Base-by-base conservation (phyloP, 306 rosid species). In the Quillaja saponaria region DNA sequence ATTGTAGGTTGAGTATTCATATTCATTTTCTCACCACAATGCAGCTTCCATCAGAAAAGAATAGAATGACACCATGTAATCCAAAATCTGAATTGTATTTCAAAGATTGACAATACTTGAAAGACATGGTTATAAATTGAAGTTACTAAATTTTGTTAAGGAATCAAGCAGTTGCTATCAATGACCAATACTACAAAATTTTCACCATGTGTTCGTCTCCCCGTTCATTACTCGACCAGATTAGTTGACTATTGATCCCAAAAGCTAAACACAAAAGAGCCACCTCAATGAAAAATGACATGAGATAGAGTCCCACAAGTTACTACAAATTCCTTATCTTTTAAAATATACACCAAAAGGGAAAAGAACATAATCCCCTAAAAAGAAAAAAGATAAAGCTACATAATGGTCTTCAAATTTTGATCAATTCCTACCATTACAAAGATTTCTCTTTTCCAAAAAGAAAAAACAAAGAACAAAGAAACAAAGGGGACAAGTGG, bases 401-500 rank as follows among this genome's bases (percentile, higher is more conserved):
- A 41, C 39, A 42, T n/a, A 54, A 61, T 65, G 80, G 69, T 57
- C 58, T 69, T 21, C 57, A 63, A 47, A 42, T 64, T n/a, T 21
- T 61, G 78, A 68, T 72, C 68, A 60, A n/a, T n/a, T 72, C 44
- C 58, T 73, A 60, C 55, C 67, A 69, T 7, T 55, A 55, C 48
- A 34, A 12, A 40, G 63, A 54, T 46, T 18, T 37, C 47, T 45
- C 49, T 0, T n/a, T 3, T 9, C 19, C 3, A 33, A 25, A 17
- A 35, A 16, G 17, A 20, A 60, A 18, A 62, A 25, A 16, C 25
- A 10, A 49, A 50, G 44, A 38, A 34, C 39, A 15, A 63, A 63
- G 41, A 51, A 76, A 58, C 55, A 34, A 48, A 48, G 68, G 49
- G 15, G 8, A 16, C 3, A 63, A 46, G 18, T 47, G 15, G 25